phyloP scores from a whole-genome alignment of 352 stramenopile species.

The Pythium phragmitis region DNA sequence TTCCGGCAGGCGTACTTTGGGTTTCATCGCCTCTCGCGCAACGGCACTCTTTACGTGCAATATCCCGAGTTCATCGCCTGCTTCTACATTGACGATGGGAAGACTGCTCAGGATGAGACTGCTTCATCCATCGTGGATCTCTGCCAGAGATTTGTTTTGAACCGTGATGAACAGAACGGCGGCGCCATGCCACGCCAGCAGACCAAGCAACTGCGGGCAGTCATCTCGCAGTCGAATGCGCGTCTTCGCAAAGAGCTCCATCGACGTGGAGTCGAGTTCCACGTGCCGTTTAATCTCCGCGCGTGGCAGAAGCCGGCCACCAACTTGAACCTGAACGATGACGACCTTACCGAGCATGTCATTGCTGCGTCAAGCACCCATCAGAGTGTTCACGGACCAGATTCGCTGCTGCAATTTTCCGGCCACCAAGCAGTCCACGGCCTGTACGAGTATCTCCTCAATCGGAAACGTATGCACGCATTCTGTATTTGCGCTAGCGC shows the following conservation, averaged over 20 bases:
- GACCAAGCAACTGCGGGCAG: slow-evolving; percentile 36
- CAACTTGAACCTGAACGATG: slow-evolving; percentile 34
- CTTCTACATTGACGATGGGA: slow-evolving; percentile 38
- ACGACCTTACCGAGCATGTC: slow-evolving; percentile 16
- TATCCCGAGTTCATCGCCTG: slow-evolving; percentile 64
- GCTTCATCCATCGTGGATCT: slow-evolving; percentile 36
- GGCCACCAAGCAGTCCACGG: slow-evolving; percentile 65
- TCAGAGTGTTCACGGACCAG: slow-evolving; percentile 47
- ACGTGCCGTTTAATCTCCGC: slow-evolving; percentile 46
- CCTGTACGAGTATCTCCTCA: slow-evolving; percentile 78
- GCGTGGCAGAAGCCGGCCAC: slow-evolving; percentile 26
- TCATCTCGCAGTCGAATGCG: slow-evolving; percentile 69
- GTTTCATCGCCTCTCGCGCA: slow-evolving; percentile 32
- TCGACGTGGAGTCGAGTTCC: slow-evolving; percentile 58
- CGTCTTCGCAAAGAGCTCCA: slow-evolving; percentile 62
- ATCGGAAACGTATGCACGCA: slow-evolving; percentile 55
- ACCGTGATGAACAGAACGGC: not conserved
- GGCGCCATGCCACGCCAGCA: not conserved
- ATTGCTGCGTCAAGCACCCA: not conserved
- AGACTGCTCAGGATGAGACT: not conserved
- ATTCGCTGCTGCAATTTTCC: slow-evolving; percentile 65
- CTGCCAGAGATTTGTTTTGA: slow-evolving; percentile 23
- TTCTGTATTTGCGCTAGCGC: too few species aligned
- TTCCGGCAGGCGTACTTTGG: slow-evolving; percentile 71
- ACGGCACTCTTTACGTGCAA: slow-evolving; percentile 47